These are phyloP conservation scores for Fusarium succisae DNA, from an alignment of 2,329 filamentous ascomycete species.

Conservation along the genomic window DNA sequence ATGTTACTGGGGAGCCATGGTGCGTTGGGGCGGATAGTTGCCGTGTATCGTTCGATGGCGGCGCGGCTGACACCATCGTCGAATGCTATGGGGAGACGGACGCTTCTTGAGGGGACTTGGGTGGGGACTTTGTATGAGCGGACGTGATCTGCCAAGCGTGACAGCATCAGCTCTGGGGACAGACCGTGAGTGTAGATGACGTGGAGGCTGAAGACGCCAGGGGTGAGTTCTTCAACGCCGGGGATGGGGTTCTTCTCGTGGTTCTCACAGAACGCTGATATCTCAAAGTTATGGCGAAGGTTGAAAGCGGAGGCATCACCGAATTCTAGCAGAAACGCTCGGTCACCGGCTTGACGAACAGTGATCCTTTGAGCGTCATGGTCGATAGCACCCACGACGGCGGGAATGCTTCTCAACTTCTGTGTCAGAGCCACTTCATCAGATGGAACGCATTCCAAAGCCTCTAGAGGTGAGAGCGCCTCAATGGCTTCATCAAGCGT, in stretches of 20 bases:
- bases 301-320: slow-evolving; percentile 43
- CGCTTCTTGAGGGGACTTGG: slow-evolving; percentile 42
- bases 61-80: slow-evolving; percentile 53
- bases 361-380: slow-evolving; percentile 25
- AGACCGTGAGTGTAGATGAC: slow-evolving; percentile 41
- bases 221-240: slow-evolving; percentile 45
- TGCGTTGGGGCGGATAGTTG: slow-evolving; percentile 68
- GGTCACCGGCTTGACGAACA: slow-evolving; percentile 47
- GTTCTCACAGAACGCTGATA: slow-evolving; percentile 48
- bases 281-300: slow-evolving; percentile 46
- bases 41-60: slow-evolving; percentile 68
- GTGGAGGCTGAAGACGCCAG: slow-evolving; percentile 49
- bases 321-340: slow-evolving; percentile 49
- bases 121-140: slow-evolving; percentile 35
- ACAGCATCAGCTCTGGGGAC: slow-evolving; percentile 30
- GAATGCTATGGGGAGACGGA: slow-evolving; percentile 52
- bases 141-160: slow-evolving; percentile 35
- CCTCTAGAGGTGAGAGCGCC: slow-evolving; percentile 13
- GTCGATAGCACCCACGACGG: slow-evolving; percentile 28
- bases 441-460: rapidly evolving
- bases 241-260: slow-evolving; percentile 42
- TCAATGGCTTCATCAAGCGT: slow-evolving; percentile 37
- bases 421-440: not conserved
- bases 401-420: not conserved
- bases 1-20: slow-evolving; percentile 71